Conservation (phyloP, 75 land plant genomes). For the Ceratopteris richardii region DNA sequence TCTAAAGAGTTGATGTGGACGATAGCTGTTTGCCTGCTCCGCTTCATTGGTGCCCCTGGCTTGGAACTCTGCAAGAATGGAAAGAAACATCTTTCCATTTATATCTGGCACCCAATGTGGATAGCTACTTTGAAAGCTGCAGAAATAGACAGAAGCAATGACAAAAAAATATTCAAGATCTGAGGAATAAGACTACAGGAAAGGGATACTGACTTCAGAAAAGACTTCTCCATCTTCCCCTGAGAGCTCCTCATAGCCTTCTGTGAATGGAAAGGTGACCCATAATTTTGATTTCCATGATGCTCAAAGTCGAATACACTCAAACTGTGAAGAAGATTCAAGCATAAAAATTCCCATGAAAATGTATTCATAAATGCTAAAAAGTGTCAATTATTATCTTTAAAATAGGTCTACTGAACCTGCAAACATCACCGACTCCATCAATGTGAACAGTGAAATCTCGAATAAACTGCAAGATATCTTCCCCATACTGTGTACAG, state of each 20-base stretch:
- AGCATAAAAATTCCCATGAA: background rate
- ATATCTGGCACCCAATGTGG: constrained; percentile 79
- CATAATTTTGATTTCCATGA: constrained; percentile 91
- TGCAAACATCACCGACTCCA: constrained; percentile 98
- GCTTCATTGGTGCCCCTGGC: constrained; percentile 31
- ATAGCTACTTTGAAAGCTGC: constrained; percentile 79
- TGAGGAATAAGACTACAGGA: too few relatives aligned
- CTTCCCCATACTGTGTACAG: constrained; percentile 70
- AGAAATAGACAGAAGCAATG: too few relatives aligned
- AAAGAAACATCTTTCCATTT: constrained; percentile 60
- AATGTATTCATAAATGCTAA: too few relatives aligned
- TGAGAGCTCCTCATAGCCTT: constrained; percentile 71
- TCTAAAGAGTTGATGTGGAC: too few relatives aligned
- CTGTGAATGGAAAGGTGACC: constrained; percentile 59
- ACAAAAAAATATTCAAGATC: too few relatives aligned
- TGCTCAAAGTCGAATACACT: constrained; percentile 79
- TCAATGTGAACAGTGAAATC: constrained; percentile 76
- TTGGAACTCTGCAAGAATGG: constrained; percentile 52
- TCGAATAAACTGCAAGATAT: constrained; percentile 70
- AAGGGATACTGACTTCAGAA: constrained; percentile 67
- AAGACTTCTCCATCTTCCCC: constrained; percentile 99
- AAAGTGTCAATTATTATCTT: too few relatives aligned
- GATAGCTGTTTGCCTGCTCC: too few relatives aligned
- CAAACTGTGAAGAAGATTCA: constrained; percentile 50
- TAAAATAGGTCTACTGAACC: too few relatives aligned